phyloP scores from a whole-genome alignment of 768 basidiomycete genomes.

The Pholiota conissans region DNA sequence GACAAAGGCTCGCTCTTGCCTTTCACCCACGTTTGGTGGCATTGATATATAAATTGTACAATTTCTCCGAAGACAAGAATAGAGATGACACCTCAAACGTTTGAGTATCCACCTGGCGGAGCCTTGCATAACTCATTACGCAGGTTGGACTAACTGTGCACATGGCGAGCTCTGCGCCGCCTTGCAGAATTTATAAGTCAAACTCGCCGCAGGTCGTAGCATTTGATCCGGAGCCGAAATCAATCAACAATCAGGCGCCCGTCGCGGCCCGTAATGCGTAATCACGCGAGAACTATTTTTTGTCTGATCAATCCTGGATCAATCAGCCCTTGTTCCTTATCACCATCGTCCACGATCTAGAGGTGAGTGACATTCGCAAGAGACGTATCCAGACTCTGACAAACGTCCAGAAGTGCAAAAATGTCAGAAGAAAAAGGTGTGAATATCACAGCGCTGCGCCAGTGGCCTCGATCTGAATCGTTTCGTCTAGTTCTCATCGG shows the following conservation, averaged over 20 bases:
- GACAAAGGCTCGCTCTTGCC: too few species aligned
- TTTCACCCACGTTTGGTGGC: too few species aligned
- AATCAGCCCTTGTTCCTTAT: background rate
- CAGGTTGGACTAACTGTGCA: too few species aligned
- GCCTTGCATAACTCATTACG: too few species aligned
- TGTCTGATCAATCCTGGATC: background rate
- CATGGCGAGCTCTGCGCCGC: too few species aligned
- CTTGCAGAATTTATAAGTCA: too few species aligned
- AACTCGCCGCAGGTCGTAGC: too few species aligned
- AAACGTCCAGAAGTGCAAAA: background rate
- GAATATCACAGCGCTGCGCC: background rate
- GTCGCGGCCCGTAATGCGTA: too few species aligned
- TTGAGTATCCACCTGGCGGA: too few species aligned
- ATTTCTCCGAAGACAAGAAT: too few species aligned
- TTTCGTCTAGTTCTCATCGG: constrained; percentile 66
- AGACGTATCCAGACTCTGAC: background rate
- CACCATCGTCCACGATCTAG: background rate
- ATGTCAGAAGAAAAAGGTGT: constrained; percentile 21
- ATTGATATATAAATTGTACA: too few species aligned
- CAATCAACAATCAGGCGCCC: background rate
- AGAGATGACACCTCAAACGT: too few species aligned
- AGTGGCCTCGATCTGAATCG: background rate
- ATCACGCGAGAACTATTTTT: background rate
- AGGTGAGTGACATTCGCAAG: background rate
- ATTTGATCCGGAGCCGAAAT: background rate